Percentiles rank a stretch among this genome's conserved stretches.
Evolutionary conservation across 1,284 basidiomycete genomes (phyloP).

Genomic region (Trichosporon coremiiforme): DNA sequence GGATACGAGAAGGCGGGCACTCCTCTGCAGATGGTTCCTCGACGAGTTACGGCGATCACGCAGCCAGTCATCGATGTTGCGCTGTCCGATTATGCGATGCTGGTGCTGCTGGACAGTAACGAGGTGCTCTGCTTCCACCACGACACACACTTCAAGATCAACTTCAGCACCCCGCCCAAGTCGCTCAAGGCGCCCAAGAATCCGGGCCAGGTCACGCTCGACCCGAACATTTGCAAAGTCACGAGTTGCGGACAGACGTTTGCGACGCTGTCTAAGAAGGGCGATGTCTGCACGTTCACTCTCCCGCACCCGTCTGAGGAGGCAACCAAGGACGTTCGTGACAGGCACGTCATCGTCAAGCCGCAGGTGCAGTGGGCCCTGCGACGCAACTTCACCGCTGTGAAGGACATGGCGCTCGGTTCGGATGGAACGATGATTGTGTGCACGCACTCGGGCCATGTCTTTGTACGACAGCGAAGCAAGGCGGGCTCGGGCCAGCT

Average conservation of each 20-base stretch:
- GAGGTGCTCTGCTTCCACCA: constrained; percentile 85
- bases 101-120: constrained; percentile 69
- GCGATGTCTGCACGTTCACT: constrained; percentile 88
- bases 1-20: constrained; percentile 78
- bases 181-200: constrained; percentile 31
- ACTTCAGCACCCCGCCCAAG: constrained; percentile 34
- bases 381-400: constrained; percentile 80
- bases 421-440: constrained; percentile 85
- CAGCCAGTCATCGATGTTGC: constrained; percentile 70
- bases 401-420: constrained; percentile 86
- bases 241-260: constrained; percentile 78
- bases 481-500: constrained; percentile 63
- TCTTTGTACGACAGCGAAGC: constrained; percentile 74
- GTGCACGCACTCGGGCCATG: constrained; percentile 92
- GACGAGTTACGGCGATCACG: constrained; percentile 77
- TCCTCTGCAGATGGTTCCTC: constrained; percentile 75
- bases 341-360: constrained; percentile 62
- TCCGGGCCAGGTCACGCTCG: constrained; percentile 63
- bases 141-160: constrained; percentile 73
- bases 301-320: constrained; percentile 59
- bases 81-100: constrained; percentile 78
- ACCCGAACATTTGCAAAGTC: constrained; percentile 76
- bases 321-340: constrained; percentile 47
- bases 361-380: constrained; percentile 92
- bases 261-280: constrained; percentile 80